Conservation (phyloP, 2,329 filamentous ascomycete species). For the Sordariomycetes sp. region DNA sequence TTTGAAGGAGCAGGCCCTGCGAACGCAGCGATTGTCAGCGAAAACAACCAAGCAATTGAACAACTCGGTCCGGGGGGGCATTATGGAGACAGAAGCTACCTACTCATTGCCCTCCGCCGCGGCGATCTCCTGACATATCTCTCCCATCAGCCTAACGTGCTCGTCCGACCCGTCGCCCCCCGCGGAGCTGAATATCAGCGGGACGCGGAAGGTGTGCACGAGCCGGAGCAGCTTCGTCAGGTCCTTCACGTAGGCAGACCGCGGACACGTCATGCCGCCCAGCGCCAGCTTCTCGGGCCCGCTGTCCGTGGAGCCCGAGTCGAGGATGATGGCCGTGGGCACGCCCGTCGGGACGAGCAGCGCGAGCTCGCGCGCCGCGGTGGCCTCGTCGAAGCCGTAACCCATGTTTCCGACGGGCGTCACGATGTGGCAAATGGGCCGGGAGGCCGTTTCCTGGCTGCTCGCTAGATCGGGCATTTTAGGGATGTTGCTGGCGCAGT, state of each 20-base stretch:
- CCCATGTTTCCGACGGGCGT: constrained; percentile 38
- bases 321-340: constrained; percentile 20
- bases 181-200: constrained; percentile 30
- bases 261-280: constrained; percentile 25
- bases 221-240: constrained; percentile 24
- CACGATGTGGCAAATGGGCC: constrained; percentile 24
- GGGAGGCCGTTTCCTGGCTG: neutral
- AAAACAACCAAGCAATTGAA: neutral
- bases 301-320: constrained; percentile 23
- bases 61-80: too few species aligned
- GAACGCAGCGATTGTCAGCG: constrained; percentile 6
- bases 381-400: constrained; percentile 29
- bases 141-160: constrained; percentile 27
- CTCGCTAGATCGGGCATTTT: too few species aligned
- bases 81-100: neutral
- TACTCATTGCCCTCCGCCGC: neutral
- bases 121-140: constrained; percentile 25
- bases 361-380: constrained; percentile 14
- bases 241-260: constrained; percentile 28
- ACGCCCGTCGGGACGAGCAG: constrained; percentile 14
- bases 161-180: constrained; percentile 35
- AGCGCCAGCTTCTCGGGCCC: constrained; percentile 27
- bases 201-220: constrained; percentile 20
- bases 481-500: too few species aligned
- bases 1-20: constrained; percentile 14